phyloP scores from a whole-genome alignment of 108 stramenopile genomes.

The Cylindrotheca closterium region DNA sequence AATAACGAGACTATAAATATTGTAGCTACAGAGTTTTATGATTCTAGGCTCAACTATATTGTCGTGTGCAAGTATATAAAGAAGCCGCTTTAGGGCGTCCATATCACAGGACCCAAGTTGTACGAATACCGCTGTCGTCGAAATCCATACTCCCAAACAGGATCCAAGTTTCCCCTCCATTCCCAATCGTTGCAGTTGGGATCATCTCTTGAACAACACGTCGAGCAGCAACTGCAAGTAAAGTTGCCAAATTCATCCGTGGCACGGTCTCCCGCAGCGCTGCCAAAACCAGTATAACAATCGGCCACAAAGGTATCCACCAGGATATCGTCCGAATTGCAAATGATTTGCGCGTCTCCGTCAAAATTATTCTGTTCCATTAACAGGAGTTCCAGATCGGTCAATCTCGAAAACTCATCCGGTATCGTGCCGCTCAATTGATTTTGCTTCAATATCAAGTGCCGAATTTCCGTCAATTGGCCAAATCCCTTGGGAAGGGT shows the following conservation, averaged over 20 bases:
- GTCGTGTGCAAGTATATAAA: too few relatives aligned
- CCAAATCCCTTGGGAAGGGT: conserved; percentile 25
- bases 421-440: conserved; percentile 46
- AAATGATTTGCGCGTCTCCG: conserved; percentile 5
- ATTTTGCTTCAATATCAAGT: conserved; percentile 18
- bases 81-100: neutral
- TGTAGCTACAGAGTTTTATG: too few relatives aligned
- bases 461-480: conserved; percentile 20
- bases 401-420: conserved; percentile 26
- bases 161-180: conserved; percentile 19
- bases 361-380: conserved; percentile 17
- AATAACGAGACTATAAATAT: too few relatives aligned
- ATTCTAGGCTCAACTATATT: neutral
- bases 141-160: conserved; percentile 30
- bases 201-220: conserved; percentile 23
- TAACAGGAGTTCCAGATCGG: conserved; percentile 1
- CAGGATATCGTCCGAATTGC: neutral
- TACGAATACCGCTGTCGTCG: conserved; percentile 13
- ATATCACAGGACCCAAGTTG: conserved; percentile 6
- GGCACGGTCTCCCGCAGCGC: too few relatives aligned
- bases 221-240: conserved; percentile 22
- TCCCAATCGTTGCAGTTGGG: conserved; percentile 19
- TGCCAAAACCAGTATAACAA: too few relatives aligned
- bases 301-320: conserved; percentile 4
- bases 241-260: neutral